These are phyloP conservation scores for Aspergillus persii DNA, from an alignment of 2,329 filamentous ascomycete genomes.

Conservation along the genomic window DNA sequence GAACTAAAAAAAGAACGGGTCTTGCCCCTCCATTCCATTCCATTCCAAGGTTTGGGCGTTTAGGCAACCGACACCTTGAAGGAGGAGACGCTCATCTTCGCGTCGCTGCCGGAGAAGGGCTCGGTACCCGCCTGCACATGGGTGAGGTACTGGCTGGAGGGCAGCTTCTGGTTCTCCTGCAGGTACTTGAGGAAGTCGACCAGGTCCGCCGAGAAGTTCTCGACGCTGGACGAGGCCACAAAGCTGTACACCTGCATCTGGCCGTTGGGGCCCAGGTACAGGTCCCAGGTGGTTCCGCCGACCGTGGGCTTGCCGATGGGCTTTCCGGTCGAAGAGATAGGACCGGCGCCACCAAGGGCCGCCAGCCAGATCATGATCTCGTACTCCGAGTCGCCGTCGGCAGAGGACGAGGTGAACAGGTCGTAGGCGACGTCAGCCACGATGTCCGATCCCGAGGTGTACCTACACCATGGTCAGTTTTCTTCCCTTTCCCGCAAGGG, in stretches of 20 bases:
- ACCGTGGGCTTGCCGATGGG: conserved; percentile 55
- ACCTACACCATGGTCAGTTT: neutral
- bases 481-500: neutral
- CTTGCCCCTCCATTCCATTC: neutral
- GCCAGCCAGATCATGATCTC: conserved; percentile 68
- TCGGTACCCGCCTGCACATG: conserved; percentile 45
- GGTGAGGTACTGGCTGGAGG: conserved; percentile 51
- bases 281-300: conserved; percentile 54
- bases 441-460: conserved; percentile 41
- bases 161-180: conserved; percentile 35
- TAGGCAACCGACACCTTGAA: conserved; percentile 31
- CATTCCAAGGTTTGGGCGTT: conserved; percentile 4
- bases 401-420: conserved; percentile 55
- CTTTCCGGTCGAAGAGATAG: conserved; percentile 51
- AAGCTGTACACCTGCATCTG: conserved; percentile 60
- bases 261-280: conserved; percentile 62
- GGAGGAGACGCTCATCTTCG: conserved; percentile 26
- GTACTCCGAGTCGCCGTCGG: conserved; percentile 50
- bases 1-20: neutral
- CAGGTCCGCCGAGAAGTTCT: conserved; percentile 57
- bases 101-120: conserved; percentile 32
- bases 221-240: conserved; percentile 49
- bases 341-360: conserved; percentile 56
- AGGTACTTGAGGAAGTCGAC: conserved; percentile 59
- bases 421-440: conserved; percentile 62